Base-by-base conservation (phyloP, 441 rosid genomes). In the Sinapis alba region DNA sequence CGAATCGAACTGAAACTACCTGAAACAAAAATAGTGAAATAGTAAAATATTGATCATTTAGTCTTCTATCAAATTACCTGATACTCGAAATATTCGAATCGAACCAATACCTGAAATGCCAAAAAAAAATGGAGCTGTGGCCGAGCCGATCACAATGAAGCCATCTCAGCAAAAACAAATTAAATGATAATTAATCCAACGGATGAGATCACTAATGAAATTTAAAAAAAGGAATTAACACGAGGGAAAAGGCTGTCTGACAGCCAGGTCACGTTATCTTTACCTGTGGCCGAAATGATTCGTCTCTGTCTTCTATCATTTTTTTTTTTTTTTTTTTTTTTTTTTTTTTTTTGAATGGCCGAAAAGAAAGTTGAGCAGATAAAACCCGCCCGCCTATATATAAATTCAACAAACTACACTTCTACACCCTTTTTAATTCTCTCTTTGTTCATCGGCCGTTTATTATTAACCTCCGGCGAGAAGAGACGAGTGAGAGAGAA, bases 221-320 rank as follows among this genome's bases (percentile, higher is more conserved):
- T 69, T 77, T 60, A 24, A 4, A 10, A 13, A 66, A 59, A 21
- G 9, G 41, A 51, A 65, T 75, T 53, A 65, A 62, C 58, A 72
- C 36, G 64, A 53, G 71, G 30, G 73, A 54, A 58, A 32, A 75
- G 80, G 85, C 89, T 86, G 92, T 83, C 89, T 78, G 78, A 78
- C 81, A 80, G 84, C 89, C 94, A 84, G 90, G 87, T 84, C 90
- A 87, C 81, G 83, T 83, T 72, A 81, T 86, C 87, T 77, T 86
- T 87, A 80, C 83, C 82, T 81, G 83, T 81, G 89, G 86, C 74
- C 77, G 82, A 81, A 89, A 88, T 89, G 89, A 86, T 86, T 85
- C 86, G 69, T 66, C 77, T 74, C 21, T 47, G 62, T 74, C 78
- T 58, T n/a, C 18, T 67, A 58, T 30, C 34, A 61, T 74, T 12